Evolutionary conservation across 768 basidiomycete genomes (phyloP), one percentile per base, ranked within the genome.

Genomic region (Pisolithus sp.): DNA sequence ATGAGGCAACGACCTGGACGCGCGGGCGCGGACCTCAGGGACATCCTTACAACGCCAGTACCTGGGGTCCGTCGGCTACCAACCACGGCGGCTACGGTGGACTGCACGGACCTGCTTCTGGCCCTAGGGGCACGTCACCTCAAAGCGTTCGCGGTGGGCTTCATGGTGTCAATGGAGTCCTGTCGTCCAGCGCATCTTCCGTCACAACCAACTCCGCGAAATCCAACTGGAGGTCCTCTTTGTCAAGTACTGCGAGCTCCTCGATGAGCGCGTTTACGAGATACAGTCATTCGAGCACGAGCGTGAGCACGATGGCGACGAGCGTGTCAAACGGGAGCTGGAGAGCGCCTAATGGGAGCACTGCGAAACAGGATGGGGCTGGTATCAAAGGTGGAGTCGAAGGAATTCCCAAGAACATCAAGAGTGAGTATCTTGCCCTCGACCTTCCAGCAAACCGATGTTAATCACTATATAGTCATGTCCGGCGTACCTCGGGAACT

Each of bases 241-340:
- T 76, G 76, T 80, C 80, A 52, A 82, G 81, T n/a, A 76, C 76
- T 8, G 82, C 84, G 10, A 80, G 78, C 56, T 81, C 84, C 13
- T 84, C 83, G 8, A 77, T 81, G 21, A 83, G 80, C 20, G 82
- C 82, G 31, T 91, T 90, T 60, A 90, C 89, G 21, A 73, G 84
- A 53, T 89, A 86, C 71, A 90, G 87, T 43, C 79, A 72, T 52
- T 78, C 80, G 39, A 85, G 86, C 64, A 61, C 75, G 51, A 89
- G 87, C 57, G 75, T 90, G 39, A 86, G 86, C 20, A 91, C 90
- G 5, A 80, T 80, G 51, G 89, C 89, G 41, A 93, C 90, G 15
- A 88, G 86, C 57, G 79, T 88, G 6, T 88, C 86, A 30, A 78
- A 80, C 21, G 71, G 76, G 45, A 88, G 85, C 66, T 89, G 88